A percentile compares a stretch with the other conserved stretches of the same genome.
Conservation (phyloP, 2,329 filamentous ascomycete species). For the Beauveria pseudobassiana region DNA sequence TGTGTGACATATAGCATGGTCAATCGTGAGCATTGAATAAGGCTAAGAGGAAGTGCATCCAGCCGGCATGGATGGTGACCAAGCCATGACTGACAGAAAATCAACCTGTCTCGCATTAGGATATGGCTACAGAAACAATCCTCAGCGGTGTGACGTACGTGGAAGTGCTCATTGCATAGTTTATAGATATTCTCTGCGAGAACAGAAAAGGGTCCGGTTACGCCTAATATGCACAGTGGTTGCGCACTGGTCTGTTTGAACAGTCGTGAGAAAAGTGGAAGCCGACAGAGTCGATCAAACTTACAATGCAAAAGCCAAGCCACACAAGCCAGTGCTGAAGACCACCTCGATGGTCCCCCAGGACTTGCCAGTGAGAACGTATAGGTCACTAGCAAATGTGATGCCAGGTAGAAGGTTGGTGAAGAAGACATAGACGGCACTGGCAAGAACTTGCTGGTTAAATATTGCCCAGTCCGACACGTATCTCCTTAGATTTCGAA, state of each 20-base stretch:
- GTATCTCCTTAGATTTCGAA: conserved; percentile 40
- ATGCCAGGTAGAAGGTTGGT: conserved; percentile 60
- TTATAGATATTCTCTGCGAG: conserved; percentile 58
- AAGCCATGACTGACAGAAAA: conserved; percentile 62
- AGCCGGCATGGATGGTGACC: conserved; percentile 56
- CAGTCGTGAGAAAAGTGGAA: background rate
- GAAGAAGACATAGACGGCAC: conserved; percentile 59
- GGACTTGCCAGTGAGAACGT: conserved; percentile 51
- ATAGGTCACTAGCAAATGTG: conserved; percentile 59
- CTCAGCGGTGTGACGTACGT: conserved; percentile 28
- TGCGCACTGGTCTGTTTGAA: conserved; percentile 42
- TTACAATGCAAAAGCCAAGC: conserved; percentile 54
- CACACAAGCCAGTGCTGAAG: conserved; percentile 57
- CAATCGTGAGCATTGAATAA: conserved; percentile 62
- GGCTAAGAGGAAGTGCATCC: conserved; percentile 58
- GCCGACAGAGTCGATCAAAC: conserved; percentile 12
- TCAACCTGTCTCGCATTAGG: conserved; percentile 33
- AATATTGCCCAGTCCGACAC: conserved; percentile 50
- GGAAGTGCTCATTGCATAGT: conserved; percentile 46
- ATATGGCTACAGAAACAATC: background rate
- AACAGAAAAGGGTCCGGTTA: conserved; percentile 61
- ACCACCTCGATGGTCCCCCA: conserved; percentile 63
- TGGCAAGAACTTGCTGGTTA: conserved; percentile 57
- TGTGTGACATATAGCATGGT: conserved; percentile 64
- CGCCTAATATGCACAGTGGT: conserved; percentile 57